A percentile compares a stretch with the other conserved stretches of the same genome.
These are phyloP conservation scores for Linaria vulgaris DNA, from an alignment of 257 asterid genomes.

Conservation along the genomic window DNA sequence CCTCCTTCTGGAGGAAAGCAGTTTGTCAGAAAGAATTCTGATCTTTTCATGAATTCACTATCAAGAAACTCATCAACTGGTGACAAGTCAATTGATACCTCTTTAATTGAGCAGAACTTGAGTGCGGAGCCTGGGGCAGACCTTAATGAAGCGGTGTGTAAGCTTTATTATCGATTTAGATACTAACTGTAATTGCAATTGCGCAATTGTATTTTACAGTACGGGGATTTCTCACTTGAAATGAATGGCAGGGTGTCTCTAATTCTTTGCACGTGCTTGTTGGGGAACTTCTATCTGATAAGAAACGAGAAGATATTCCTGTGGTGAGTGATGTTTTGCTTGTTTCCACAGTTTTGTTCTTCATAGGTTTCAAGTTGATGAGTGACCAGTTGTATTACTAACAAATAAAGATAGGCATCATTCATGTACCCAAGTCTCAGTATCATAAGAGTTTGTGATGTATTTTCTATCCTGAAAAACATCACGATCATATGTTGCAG, in stretches of 20 bases:
- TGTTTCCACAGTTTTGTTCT: neutral
- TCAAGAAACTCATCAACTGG: slow-evolving; percentile 49
- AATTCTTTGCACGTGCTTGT: slow-evolving; percentile 51
- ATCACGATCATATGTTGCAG: slow-evolving; percentile 40
- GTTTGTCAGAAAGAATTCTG: slow-evolving; percentile 50
- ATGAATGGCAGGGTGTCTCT: slow-evolving; percentile 49
- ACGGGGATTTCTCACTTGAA: slow-evolving; percentile 21
- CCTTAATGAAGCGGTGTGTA: slow-evolving; percentile 46
- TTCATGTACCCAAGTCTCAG: neutral
- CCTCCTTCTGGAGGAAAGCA: slow-evolving; percentile 52
- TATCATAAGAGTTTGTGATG: neutral
- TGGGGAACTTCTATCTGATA: slow-evolving; percentile 58
- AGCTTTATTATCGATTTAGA: slow-evolving; percentile 14
- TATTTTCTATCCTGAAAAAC: slow-evolving; percentile 23
- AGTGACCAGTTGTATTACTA: slow-evolving; percentile 7
- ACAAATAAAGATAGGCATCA: neutral
- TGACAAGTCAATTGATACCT: slow-evolving; percentile 48
- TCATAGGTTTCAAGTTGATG: neutral
- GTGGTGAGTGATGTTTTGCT: slow-evolving; percentile 47
- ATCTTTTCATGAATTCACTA: slow-evolving; percentile 52
- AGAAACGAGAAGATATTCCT: slow-evolving; percentile 75
- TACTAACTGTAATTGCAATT: slow-evolving; percentile 1
- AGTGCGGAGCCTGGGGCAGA: slow-evolving; percentile 36
- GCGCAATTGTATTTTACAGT: neutral
- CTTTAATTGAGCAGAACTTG: slow-evolving; percentile 34